Evolutionary conservation across 2,329 filamentous ascomycete genomes (phyloP), one percentile per base, ranked within the genome.

Genomic region (Metarhizium brunneum): DNA sequence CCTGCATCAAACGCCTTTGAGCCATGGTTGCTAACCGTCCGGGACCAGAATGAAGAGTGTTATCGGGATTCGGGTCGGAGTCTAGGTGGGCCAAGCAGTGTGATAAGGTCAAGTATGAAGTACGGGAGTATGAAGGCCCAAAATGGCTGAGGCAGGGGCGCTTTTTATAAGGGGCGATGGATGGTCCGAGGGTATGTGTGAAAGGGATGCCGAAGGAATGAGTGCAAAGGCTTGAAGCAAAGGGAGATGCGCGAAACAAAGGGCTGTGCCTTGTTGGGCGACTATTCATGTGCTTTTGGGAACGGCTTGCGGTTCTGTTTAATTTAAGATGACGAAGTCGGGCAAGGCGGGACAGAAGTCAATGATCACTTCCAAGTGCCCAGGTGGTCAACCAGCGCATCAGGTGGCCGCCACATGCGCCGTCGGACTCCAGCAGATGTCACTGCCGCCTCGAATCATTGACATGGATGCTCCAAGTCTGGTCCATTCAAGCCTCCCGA

Each of bases 1-100:
- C 92, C 63, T 87, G 87, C 88, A 95, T 90, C 55, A 97, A 80
- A 53, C 95, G 87, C 65, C 90, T 85, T 72, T 92, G 70, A 30
- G 74, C 74, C 75, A 77, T 78, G 60, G 54, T 67, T 13, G 54
- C 67, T 29, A n/a, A 32, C 20, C 25, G 13, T 48, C 45, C 2
- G n/a, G 42, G 5, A 40, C 35, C 13, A 14, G 38, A 40, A 40
- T 14, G 10, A 35, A 14, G 10, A 40, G 8, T 40, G 38, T 16
- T 11, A 13, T 16, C 38, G 11, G 8, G 38, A 40, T 16, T 40
- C 5, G 2, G 38, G 13, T 40, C 38, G 5, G 11, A 16, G 14
- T 40, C 38, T 16, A 14, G 11, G 13, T 13, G 5, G 38, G 14
- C 38, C 11, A 11, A 14, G 38, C 13, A 40, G 32, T 35, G 32